Base-by-base conservation (phyloP, 768 basidiomycete genomes). In the Lyophyllum shimeji region DNA sequence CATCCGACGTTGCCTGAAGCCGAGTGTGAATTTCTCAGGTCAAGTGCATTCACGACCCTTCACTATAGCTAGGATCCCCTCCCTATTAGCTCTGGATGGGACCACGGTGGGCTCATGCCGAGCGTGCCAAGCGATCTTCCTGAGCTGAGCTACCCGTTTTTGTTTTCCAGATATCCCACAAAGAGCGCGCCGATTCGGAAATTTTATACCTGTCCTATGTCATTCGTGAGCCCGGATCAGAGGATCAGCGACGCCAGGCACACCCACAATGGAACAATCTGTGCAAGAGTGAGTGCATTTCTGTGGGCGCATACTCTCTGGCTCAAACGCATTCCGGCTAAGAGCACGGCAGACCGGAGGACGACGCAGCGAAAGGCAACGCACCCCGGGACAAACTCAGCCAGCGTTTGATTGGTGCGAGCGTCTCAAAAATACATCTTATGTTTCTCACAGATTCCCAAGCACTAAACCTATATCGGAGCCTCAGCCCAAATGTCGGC, bases 151-250 rank as follows among this genome's bases (percentile, higher is more conserved):
- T 42, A 50, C 31, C 54, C 43, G 48, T 58, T 46, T 48, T 40
- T 52, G 52, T 58, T 18, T 7, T 5, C 23, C 60, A 94, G 90
- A 82, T 95, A 44, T 81, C 86, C 8, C 60, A 67, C 8, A 84
- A 79, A 60, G 90, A 94, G 67, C 80, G 93, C 39, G 74, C 71
- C n/a, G 93, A 95, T 63, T 83, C 85, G 47, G 93, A 96, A 69
- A 67, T 92, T 23, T 90, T 90, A 66, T 96, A 94, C 71, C 76
- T 94, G 47, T 87, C 89, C 11, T 75, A 78, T 58, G 73, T 92
- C 58, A 75, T 76, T 50, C 80, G 77, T 45, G 77, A 75, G 25
- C 71, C 74, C 39, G 51, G 59, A 37, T 73, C 79, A 34, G 73
- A 80, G 18, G 78, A 77, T 42, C 73, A 72, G 39, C 77, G 78